Base-by-base conservation (phyloP, 2,329 filamentous ascomycete species). In the Aspergillus sp. region DNA sequence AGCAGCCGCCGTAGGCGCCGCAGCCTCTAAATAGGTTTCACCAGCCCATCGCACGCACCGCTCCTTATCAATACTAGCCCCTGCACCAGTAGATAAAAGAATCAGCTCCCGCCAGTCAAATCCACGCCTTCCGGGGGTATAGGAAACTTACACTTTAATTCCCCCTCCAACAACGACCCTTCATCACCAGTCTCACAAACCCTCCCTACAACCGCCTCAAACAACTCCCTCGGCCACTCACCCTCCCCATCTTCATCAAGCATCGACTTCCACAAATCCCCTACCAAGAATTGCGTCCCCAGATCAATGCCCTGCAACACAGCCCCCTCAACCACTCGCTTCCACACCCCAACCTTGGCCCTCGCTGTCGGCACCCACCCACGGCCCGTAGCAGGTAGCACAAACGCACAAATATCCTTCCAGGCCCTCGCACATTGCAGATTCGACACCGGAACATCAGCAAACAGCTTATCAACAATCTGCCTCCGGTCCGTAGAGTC, bases 401-500 rank as follows among this genome's bases (percentile, higher is more conserved):
- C 80, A 71, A 86, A 87, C 30, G 81, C 84, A 66, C 82, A 80
- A 11, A 86, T 64, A 42, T 82, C 77, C 39, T 66, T 69, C 83
- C 83, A 87, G 2, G 72, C 82, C 8, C 63, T 61, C 60, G 82
- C 75, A 63, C 83, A 86, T 66, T 86, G 80, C 5, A 68, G 77
- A 15, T 78, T 66, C 17, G 83, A 86, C 19, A 85, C 70, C 2
- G 84, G 84, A 3, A 85, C 75, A 67, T 85, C 74, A 8, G 70
- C 71, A 62, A 84, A 82, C 2, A 85, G 59, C 41, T 69, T 61
- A 5, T 71, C 66, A 61, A 80, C 80, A 27, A 71, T 71, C 25
- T 23, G 51, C 63, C 54, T 68, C 66, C 53, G 72, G 71, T 70
- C 68, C 50, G 50, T 23, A 23, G 19, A 23, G 10, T 36, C 11